phyloP scores from a whole-genome alignment of 2,329 filamentous ascomycete species.

The Zalaria sp. region DNA sequence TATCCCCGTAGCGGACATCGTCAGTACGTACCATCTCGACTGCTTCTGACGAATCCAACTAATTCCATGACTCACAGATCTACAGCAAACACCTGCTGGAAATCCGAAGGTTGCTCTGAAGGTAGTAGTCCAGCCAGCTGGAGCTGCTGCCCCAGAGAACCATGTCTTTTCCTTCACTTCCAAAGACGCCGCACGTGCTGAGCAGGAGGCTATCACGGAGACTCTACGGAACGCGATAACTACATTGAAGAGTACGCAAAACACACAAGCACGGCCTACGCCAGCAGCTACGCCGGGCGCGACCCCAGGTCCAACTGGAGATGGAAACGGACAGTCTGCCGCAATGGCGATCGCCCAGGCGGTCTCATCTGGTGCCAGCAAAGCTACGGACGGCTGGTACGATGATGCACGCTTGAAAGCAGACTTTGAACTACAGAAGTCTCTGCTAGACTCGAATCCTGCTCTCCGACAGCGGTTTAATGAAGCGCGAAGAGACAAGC shows the following conservation, averaged over 20 bases:
- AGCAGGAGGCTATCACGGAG: conserved; percentile 78
- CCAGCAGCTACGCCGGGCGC: conserved; percentile 14
- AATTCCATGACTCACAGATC: conserved; percentile 40
- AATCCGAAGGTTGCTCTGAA: conserved; percentile 86
- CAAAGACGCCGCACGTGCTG: conserved; percentile 54
- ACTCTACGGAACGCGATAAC: conserved; percentile 66
- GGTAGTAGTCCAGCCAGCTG: conserved; percentile 60
- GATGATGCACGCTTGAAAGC: conserved; percentile 65
- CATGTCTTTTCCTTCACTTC: conserved; percentile 89
- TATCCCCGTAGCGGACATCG: conserved; percentile 62
- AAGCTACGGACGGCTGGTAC: conserved; percentile 50
- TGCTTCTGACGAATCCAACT: not conserved
- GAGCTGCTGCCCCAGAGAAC: conserved; percentile 45
- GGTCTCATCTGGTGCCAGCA: conserved; percentile 32
- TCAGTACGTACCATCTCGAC: conserved; percentile 46
- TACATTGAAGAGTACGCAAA: conserved; percentile 42
- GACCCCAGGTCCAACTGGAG: conserved; percentile 12
- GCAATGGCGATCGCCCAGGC: conserved; percentile 69
- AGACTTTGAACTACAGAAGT: conserved; percentile 75
- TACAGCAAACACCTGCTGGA: conserved; percentile 88
- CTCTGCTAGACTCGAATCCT: conserved; percentile 68
- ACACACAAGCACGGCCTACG: conserved; percentile 21
- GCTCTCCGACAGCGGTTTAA: conserved; percentile 71
- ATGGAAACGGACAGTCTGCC: conserved; percentile 39
- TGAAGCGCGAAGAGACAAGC: conserved; percentile 70